phyloP scores from a whole-genome alignment of 2,329 filamentous ascomycete species.

The Colletotrichum ledebouriae region DNA sequence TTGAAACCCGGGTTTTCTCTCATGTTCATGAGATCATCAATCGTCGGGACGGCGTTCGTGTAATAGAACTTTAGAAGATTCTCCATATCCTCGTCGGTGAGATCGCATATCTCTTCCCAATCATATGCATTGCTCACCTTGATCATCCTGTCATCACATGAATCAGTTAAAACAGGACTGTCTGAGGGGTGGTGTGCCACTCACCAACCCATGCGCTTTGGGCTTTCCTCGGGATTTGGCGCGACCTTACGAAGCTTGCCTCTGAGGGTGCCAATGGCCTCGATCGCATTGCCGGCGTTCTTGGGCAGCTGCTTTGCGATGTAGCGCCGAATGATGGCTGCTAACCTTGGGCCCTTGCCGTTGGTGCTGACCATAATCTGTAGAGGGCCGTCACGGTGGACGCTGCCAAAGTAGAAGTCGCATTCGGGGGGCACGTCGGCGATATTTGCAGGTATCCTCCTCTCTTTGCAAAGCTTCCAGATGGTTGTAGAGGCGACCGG shows the following conservation, averaged over 20 bases:
- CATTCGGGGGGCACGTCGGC: conserved; percentile 97
- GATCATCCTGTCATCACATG: conserved; percentile 77
- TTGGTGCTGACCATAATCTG: conserved; percentile 99
- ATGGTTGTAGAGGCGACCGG: conserved; percentile 89
- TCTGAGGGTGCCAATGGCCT: conserved; percentile 84
- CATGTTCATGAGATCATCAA: conserved; percentile 69
- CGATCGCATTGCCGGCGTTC: conserved; percentile 87
- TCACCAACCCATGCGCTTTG: conserved; percentile 91
- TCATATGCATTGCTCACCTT: conserved; percentile 89
- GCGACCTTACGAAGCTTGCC: conserved; percentile 83
- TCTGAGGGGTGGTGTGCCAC: conserved; percentile 44
- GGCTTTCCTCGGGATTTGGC: conserved; percentile 78
- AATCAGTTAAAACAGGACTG: too few species aligned
- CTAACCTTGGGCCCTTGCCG: conserved; percentile 92
- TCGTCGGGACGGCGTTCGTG: conserved; percentile 65
- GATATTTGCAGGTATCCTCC: conserved; percentile 90
- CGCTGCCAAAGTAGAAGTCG: conserved; percentile 98
- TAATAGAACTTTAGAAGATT: conserved; percentile 82
- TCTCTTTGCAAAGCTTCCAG: conserved; percentile 93
- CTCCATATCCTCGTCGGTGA: conserved; percentile 89
- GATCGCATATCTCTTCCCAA: conserved; percentile 84
- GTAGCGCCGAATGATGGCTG: conserved; percentile 84
- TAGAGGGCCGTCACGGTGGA: conserved; percentile 93
- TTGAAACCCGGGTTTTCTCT: conserved; percentile 57
- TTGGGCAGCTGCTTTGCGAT: conserved; percentile 83